Percentiles rank a stretch among this genome's conserved stretches.
phyloP scores from a whole-genome alignment of 1,284 basidiomycete genomes.

The Leccinum solheimii region DNA sequence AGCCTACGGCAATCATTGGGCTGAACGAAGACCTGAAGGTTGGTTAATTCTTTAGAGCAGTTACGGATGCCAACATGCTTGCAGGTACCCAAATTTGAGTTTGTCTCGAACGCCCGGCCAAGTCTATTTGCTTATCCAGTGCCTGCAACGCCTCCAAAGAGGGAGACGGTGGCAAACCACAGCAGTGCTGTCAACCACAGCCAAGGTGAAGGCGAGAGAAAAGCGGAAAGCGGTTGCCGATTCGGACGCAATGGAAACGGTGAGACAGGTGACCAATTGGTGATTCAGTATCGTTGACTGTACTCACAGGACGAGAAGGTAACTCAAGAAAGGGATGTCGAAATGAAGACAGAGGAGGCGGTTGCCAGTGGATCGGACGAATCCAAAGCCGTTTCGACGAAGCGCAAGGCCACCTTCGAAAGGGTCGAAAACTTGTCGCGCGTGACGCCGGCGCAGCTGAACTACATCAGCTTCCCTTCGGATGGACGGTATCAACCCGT shows the following conservation, averaged over 20 bases:
- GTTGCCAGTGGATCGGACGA: slow-evolving; percentile 58
- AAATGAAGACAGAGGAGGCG: slow-evolving; percentile 69
- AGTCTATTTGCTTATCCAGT: slow-evolving; percentile 90
- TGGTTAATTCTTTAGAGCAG: slow-evolving; percentile 15
- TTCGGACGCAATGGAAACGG: slow-evolving; percentile 79
- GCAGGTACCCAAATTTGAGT: slow-evolving; percentile 88
- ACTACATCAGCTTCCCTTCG: slow-evolving; percentile 79
- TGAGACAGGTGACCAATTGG: slow-evolving; percentile 40
- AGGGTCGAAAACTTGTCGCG: slow-evolving; percentile 87
- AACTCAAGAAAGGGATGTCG: slow-evolving; percentile 47
- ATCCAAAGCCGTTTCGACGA: slow-evolving; percentile 44
- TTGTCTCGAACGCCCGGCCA: slow-evolving; percentile 83
- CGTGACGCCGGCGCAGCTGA: slow-evolving; percentile 88
- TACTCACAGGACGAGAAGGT: slow-evolving; percentile 51
- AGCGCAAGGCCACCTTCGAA: slow-evolving; percentile 72
- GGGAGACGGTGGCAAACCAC: slow-evolving; percentile 89
- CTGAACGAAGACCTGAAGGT: slow-evolving; percentile 84
- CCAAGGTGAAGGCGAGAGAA: slow-evolving; percentile 89
- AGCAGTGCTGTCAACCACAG: slow-evolving; percentile 93
- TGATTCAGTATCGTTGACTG: slow-evolving; percentile 3
- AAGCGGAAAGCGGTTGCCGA: slow-evolving; percentile 84
- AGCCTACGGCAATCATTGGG: slow-evolving; percentile 92
- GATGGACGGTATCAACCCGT: slow-evolving; percentile 89
- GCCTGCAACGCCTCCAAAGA: slow-evolving; percentile 82
- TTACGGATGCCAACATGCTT: slow-evolving; percentile 8